These are phyloP conservation scores for Blastocystis sp. DNA, from an alignment of 352 stramenopile genomes.

Conservation along the genomic window DNA sequence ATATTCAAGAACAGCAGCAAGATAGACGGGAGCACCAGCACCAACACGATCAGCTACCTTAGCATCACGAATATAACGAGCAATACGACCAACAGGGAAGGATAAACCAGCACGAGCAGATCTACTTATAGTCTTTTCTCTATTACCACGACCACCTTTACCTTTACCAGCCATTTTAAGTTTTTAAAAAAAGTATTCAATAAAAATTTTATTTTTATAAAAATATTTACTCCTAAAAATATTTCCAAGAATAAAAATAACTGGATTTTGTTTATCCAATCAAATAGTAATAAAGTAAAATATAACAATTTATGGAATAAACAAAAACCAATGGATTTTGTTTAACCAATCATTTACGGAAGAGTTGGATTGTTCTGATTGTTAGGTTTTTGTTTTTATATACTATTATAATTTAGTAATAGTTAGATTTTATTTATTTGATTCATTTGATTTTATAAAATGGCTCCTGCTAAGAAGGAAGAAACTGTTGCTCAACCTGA, in stretches of 20 bases:
- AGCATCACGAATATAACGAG: constrained; percentile 70
- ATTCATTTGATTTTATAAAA: not conserved
- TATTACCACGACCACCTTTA: constrained; percentile 57
- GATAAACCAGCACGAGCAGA: constrained; percentile 73
- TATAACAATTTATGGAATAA: constrained; percentile 1
- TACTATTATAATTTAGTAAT: constrained; percentile 24
- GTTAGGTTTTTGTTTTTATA: not conserved
- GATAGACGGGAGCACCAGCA: constrained; percentile 72
- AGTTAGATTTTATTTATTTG: not conserved
- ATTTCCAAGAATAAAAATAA: constrained; percentile 7
- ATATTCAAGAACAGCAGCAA: constrained; percentile 69
- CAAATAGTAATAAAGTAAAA: not conserved
- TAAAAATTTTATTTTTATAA: constrained; percentile 1
- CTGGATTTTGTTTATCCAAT: constrained; percentile 1
- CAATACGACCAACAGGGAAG: constrained; percentile 77
- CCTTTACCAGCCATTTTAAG: constrained; percentile 55
- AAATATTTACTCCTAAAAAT: not conserved
- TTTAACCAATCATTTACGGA: constrained; percentile 3
- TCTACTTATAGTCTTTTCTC: constrained; percentile 48
- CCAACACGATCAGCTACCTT: constrained; percentile 69
- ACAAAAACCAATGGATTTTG: not conserved
- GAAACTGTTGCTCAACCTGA: not conserved
- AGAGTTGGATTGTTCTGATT: not conserved
- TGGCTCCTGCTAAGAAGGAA: not conserved
- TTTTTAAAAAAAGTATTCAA: constrained; percentile 9